These are phyloP conservation scores for Phaeosphaeria sp. DNA, from an alignment of 2,329 filamentous ascomycete genomes.

Conservation along the genomic window DNA sequence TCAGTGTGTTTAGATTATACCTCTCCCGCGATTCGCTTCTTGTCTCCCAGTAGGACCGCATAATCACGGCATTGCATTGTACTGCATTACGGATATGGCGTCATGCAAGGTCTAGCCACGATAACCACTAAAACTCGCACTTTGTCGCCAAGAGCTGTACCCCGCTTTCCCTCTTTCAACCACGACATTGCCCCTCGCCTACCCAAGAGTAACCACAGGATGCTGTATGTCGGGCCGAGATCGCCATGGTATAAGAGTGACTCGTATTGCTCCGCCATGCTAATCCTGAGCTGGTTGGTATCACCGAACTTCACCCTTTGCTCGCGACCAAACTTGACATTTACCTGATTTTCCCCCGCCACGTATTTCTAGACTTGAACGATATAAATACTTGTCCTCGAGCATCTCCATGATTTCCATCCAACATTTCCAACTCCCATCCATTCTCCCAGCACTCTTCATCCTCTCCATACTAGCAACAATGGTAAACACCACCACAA, in stretches of 20 bases:
- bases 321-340: background rate
- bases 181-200: slow-evolving; percentile 10
- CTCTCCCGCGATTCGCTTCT: no score
- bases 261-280: background rate
- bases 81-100: slow-evolving; percentile 1
- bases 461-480: slow-evolving; percentile 1
- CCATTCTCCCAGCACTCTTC: background rate
- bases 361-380: no score
- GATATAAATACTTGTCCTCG: slow-evolving; percentile 15
- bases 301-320: slow-evolving; percentile 10
- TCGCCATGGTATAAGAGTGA: slow-evolving; percentile 5
- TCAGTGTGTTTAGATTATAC: slow-evolving; percentile 3
- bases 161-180: slow-evolving; percentile 27
- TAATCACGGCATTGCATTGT: slow-evolving; percentile 8
- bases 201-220: background rate
- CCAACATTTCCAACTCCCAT: background rate
- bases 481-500: slow-evolving; percentile 30
- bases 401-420: slow-evolving; percentile 10
- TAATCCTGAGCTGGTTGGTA: slow-evolving; percentile 23
- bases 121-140: slow-evolving; percentile 15
- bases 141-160: slow-evolving; percentile 28
- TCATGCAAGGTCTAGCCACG: background rate
- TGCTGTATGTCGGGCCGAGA: slow-evolving; percentile 10
- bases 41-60: background rate
- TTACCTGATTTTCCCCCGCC: no score